phyloP scores from a whole-genome alignment of 148 eudicot genomes.

The Rhododendron kiyosumense region DNA sequence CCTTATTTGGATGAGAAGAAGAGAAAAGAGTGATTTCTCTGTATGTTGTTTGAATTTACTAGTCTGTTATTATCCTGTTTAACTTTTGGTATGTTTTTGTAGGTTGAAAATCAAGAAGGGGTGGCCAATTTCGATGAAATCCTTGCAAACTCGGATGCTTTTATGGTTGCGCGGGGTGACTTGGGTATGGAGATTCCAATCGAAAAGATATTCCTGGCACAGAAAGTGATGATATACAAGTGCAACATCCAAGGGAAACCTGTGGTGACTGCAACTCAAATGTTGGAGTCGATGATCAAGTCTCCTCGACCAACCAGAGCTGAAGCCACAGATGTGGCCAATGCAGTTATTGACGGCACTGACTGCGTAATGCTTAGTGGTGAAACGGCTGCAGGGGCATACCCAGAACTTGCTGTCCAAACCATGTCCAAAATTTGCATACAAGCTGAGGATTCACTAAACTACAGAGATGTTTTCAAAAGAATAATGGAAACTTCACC shows the following conservation, averaged over 20 bases:
- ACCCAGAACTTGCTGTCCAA: conserved; percentile 17
- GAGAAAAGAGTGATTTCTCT: not conserved
- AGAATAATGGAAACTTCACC: conserved; percentile 5
- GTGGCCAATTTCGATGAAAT: conserved; percentile 18
- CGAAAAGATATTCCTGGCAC: conserved; percentile 22
- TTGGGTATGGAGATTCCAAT: conserved; percentile 23
- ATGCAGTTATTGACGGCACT: conserved; percentile 22
- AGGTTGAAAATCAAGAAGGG: conserved; percentile 28
- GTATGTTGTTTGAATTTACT: not conserved
- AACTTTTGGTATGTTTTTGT: not conserved
- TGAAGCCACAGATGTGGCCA: conserved; percentile 21
- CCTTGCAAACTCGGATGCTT: conserved; percentile 20
- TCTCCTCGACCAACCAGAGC: conserved; percentile 21
- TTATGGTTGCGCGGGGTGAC: conserved; percentile 23
- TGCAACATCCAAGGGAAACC: conserved; percentile 22
- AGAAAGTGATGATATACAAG: conserved; percentile 17
- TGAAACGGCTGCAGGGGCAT: conserved; percentile 23
- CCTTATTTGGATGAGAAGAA: not conserved
- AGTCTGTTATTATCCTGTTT: not conserved
- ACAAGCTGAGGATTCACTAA: conserved; percentile 13
- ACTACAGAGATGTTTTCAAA: conserved; percentile 6
- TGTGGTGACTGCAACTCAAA: conserved; percentile 22
- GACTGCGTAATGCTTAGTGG: conserved; percentile 24
- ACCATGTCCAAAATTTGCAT: conserved; percentile 22
- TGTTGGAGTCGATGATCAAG: conserved; percentile 21